Evolutionary conservation across 2,329 filamentous ascomycete species (phyloP).

Genomic region (Epichloe hybrida): DNA sequence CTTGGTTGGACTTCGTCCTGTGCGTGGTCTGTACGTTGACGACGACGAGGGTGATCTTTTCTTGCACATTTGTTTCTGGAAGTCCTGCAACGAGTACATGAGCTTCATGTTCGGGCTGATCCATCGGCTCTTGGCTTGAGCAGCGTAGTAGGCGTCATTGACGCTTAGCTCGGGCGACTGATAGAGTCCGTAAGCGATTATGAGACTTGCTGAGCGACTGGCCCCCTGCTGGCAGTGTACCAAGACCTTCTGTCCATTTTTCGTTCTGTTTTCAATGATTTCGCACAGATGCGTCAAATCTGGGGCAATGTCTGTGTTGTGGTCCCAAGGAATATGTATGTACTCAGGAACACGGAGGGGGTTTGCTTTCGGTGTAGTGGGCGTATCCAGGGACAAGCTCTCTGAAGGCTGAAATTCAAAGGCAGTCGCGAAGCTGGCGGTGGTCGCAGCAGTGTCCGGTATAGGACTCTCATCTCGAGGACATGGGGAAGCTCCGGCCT

Average conservation of each 20-base stretch:
- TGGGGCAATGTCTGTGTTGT: slow-evolving; percentile 73
- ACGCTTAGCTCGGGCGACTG: slow-evolving; percentile 63
- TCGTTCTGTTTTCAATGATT: slow-evolving; percentile 58
- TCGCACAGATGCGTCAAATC: slow-evolving; percentile 66
- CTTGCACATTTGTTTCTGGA: slow-evolving; percentile 49
- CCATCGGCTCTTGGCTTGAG: slow-evolving; percentile 72
- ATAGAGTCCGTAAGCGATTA: slow-evolving; percentile 76
- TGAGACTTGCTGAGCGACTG: slow-evolving; percentile 71
- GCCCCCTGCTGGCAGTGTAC: slow-evolving; percentile 80
- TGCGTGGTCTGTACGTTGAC: slow-evolving; percentile 34
- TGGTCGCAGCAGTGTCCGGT: slow-evolving; percentile 43
- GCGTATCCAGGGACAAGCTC: slow-evolving; percentile 28
- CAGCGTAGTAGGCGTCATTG: slow-evolving; percentile 70
- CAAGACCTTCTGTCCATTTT: slow-evolving; percentile 63
- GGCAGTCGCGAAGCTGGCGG: slow-evolving; percentile 45
- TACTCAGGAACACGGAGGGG: slow-evolving; percentile 54
- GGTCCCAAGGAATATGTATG: slow-evolving; percentile 77
- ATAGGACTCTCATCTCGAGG: slow-evolving; percentile 27
- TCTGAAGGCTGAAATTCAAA: slow-evolving; percentile 39
- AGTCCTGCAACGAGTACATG: slow-evolving; percentile 80
- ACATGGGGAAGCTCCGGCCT: slow-evolving; percentile 15
- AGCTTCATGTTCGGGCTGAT: slow-evolving; percentile 87
- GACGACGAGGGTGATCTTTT: slow-evolving; percentile 30
- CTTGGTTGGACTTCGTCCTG: slow-evolving; percentile 43
- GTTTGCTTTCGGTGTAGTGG: slow-evolving; percentile 41